These are phyloP conservation scores for Ogataea pilisensis DNA, from an alignment of 805 yeast genomes.

Conservation along the genomic window DNA sequence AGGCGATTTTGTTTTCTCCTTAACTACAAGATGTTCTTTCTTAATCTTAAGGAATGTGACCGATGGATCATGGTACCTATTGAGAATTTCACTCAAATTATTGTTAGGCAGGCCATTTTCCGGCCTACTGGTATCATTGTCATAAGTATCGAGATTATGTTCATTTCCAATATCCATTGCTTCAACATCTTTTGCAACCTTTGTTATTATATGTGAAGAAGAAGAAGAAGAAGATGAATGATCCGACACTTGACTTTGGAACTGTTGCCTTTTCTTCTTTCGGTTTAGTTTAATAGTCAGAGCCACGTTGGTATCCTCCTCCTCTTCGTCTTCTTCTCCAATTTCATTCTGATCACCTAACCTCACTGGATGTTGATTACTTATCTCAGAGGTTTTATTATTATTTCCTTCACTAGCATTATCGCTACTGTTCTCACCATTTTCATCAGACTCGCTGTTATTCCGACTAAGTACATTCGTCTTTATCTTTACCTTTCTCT, in stretches of 20 bases:
- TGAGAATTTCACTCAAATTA: constrained; percentile 1
- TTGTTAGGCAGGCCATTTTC: no score
- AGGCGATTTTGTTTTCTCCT: no score
- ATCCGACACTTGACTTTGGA: no score
- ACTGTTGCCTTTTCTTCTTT: neutral
- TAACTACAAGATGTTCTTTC: no score
- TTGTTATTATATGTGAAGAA: neutral
- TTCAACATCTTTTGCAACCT: neutral
- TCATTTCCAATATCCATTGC: neutral
- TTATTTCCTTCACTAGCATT: no score
- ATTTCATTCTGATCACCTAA: neutral
- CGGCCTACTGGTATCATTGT: no score
- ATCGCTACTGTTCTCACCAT: neutral
- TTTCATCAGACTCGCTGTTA: neutral
- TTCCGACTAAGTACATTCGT: neutral
- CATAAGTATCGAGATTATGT: neutral
- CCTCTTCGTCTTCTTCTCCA: neutral
- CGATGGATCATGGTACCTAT: constrained; percentile 1
- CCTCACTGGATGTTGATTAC: neutral
- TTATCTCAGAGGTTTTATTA: no score
- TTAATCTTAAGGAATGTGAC: neutral
- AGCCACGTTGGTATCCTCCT: neutral
- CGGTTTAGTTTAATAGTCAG: neutral
- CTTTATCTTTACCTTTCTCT: constrained; percentile 1
- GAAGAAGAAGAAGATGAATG: no score